Percentiles rank a stretch among this genome's conserved stretches.
These are phyloP conservation scores for Sedum album DNA, from an alignment of 164 flowering plant genomes.

Conservation along the genomic window DNA sequence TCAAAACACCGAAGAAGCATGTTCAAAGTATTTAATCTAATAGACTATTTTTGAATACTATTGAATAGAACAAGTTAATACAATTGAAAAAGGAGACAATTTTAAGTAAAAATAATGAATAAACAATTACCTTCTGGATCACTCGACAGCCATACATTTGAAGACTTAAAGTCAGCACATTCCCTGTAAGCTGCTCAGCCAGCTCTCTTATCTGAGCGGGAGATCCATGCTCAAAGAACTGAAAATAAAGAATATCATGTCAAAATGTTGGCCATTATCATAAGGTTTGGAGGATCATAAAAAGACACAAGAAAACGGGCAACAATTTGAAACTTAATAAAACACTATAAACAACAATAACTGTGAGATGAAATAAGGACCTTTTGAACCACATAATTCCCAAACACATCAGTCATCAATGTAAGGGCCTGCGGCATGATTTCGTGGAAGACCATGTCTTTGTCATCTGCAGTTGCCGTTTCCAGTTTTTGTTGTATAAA, in stretches of 20 bases:
- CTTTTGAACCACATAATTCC: constrained; percentile 98
- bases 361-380: constrained; percentile 25
- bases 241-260: not conserved
- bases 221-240: constrained; percentile 89
- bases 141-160: constrained; percentile 95
- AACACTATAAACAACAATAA: not conserved
- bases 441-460: constrained; percentile 77
- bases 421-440: constrained; percentile 81
- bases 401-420: constrained; percentile 96
- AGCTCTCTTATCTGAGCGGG: constrained; percentile 68
- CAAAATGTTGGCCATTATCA: not conserved
- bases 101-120: not conserved
- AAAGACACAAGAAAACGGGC: not conserved
- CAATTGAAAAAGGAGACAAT: not conserved
- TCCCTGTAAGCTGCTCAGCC: constrained; percentile 62
- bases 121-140: constrained; percentile 63
- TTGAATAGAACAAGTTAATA: no score
- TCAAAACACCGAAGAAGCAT: no score
- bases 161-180: constrained; percentile 69
- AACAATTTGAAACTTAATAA: constrained; percentile 1
- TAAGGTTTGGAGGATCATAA: constrained; percentile 9
- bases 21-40: no score
- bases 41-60: no score
- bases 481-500: constrained; percentile 98
- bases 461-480: constrained; percentile 79